Evolutionary conservation across 352 stramenopile species (phyloP).

Genomic region (Aphanomyces astaci): DNA sequence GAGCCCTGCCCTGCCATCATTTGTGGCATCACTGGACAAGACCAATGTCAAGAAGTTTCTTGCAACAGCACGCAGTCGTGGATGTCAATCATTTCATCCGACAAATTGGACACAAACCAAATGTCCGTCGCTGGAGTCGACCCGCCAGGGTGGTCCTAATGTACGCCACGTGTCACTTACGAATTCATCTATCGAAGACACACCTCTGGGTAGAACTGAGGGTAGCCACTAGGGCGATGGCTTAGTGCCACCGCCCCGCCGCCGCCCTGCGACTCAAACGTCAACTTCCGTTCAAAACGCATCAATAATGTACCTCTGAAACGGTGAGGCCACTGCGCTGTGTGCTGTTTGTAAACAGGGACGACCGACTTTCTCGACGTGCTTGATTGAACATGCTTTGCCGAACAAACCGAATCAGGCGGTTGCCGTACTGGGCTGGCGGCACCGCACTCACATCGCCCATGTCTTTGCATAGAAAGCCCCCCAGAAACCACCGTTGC

Average conservation of each 20-base stretch:
- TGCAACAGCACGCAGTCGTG: neutral
- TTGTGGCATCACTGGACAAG: no score
- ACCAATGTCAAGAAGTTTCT: constrained; percentile 1
- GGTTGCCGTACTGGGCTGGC: constrained; percentile 54
- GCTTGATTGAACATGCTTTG: constrained; percentile 22
- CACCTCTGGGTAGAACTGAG: neutral
- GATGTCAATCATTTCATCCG: constrained; percentile 9
- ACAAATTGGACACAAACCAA: neutral
- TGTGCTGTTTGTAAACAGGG: neutral
- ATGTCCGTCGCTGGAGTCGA: neutral
- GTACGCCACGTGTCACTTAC: neutral
- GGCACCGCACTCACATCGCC: constrained; percentile 76
- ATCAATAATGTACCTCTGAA: no score
- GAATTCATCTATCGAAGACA: neutral
- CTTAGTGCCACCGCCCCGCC: neutral
- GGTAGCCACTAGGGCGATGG: neutral
- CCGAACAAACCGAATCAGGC: constrained; percentile 64
- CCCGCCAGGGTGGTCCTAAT: no score
- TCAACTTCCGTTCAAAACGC: no score
- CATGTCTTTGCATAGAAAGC: constrained; percentile 70
- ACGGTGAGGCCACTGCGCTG: neutral
- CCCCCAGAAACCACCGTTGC: constrained; percentile 64
- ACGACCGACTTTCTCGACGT: constrained; percentile 7
- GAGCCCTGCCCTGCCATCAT: no score
- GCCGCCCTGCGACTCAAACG: neutral